Evolutionary conservation across 208 protist species (phyloP), one percentile per base, ranked within the genome.

Genomic region (Porcisia hertigi): DNA sequence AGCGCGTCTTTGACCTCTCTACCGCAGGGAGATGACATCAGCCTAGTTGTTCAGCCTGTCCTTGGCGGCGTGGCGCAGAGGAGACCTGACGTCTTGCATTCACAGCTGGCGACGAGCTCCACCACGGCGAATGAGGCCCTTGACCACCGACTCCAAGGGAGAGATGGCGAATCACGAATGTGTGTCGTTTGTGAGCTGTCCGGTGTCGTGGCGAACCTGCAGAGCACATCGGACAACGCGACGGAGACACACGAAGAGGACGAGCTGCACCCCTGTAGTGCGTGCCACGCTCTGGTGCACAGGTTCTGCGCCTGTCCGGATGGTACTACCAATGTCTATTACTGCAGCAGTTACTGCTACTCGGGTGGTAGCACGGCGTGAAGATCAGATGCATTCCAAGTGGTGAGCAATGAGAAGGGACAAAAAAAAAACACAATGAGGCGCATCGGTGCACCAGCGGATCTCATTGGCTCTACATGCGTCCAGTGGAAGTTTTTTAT

Each of bases 171-270:
- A 49, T 2, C 63, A 30, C 36, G 1, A n/a, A 63, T 78, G 36
- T 90, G 86, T 71, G 83, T 57, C 20, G 75, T 90, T 53, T 90
- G 86, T 52, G 86, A 90, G 76, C 83, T 90, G 25, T 69, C 75
- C 12, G 84, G 81, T 3, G 57, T 82, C 0, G 39, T 79, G 53
- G 43, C 41, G 1, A 18, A 1, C 1, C 34, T 25, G 67, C 30
- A 41, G 16, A 47, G 6, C 36, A 7, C 7, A 4, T 53, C 57
- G 43, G 54, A 20, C 25, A 2, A 30, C 63, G 53, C 58, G 36
- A 34, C 12, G 58, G 34, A 20, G 20, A 9, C 2, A 8, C n/a
- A 57, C 12, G 73, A 55, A 12, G 75, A 82, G 8, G 79, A 81
- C 36, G 62, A 8, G 3, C 63, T 88, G 20, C 62, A 77, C n/a